Percentiles rank a stretch among this genome's conserved stretches.
phyloP scores from a whole-genome alignment of 306 rosid genomes.

The Cucumis cinereus region DNA sequence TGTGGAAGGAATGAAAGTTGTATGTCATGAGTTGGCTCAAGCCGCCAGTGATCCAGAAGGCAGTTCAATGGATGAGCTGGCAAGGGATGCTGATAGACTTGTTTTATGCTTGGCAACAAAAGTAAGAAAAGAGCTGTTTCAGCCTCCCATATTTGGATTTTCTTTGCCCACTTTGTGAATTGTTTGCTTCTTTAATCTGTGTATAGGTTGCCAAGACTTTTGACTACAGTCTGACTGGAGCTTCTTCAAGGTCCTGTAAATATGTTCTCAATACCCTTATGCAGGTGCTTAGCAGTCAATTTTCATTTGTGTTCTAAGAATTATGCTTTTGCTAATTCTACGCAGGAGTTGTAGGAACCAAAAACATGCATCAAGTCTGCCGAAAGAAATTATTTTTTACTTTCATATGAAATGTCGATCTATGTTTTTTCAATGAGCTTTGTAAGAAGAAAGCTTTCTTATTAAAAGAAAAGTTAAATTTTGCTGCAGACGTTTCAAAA shows the following conservation, averaged over 20 bases:
- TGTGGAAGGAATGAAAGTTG: conserved; percentile 98
- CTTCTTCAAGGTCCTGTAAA: conserved; percentile 95
- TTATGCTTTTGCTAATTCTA: not conserved
- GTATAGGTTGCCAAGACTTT: conserved; percentile 84
- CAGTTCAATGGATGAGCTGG: conserved; percentile 76
- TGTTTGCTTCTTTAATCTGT: not conserved
- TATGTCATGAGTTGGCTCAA: conserved; percentile 95
- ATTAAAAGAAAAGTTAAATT: not conserved
- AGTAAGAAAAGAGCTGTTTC: conserved; percentile 25
- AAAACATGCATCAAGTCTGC: not conserved
- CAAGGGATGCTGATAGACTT: conserved; percentile 81
- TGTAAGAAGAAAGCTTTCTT: not conserved
- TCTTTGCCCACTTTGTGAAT: not conserved
- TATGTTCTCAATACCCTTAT: conserved; percentile 95
- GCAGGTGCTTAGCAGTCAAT: conserved; percentile 48
- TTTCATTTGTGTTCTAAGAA: not conserved
- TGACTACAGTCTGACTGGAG: conserved; percentile 95
- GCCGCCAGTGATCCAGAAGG: conserved; percentile 86
- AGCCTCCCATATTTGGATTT: not conserved
- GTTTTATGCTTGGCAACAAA: conserved; percentile 88
- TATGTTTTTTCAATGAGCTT: not conserved
- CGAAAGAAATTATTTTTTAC: not conserved
- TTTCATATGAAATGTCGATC: not conserved
- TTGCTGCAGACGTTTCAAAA: conserved; percentile 80
- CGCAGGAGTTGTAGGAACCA: not conserved